A percentile compares a stretch with the other conserved stretches of the same genome.
These are phyloP conservation scores for Nematocida ironsii DNA, from an alignment of 371 early-diverging fungal species.

Conservation along the genomic window DNA sequence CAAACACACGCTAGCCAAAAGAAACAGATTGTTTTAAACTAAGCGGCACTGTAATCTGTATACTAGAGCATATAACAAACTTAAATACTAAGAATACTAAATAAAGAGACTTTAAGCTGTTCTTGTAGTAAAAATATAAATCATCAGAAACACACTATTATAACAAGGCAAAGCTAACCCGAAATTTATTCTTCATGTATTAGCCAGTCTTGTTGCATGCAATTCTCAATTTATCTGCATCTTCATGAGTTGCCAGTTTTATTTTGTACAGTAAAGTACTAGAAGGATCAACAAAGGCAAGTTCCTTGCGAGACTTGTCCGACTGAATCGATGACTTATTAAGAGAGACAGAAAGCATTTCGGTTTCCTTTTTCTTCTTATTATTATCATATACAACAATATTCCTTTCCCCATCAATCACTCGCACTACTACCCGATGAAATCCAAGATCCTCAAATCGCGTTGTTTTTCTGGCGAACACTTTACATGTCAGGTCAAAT, in stretches of 20 bases:
- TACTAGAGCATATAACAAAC: too few relatives aligned
- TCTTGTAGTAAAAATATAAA: too few relatives aligned
- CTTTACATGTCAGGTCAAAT: conserved; percentile 40
- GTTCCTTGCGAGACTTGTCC: conserved; percentile 14
- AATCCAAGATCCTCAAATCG: conserved; percentile 38
- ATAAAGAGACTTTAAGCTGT: too few relatives aligned
- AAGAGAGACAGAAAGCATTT: conserved; percentile 11
- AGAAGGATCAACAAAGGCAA: conserved; percentile 21
- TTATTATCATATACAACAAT: conserved; percentile 26
- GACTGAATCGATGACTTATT: conserved; percentile 13
- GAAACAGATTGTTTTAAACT: too few relatives aligned
- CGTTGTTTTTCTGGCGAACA: conserved; percentile 19
- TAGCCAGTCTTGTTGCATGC: conserved; percentile 3
- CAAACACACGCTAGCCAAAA: too few relatives aligned
- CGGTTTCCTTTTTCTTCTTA: conserved; percentile 7
- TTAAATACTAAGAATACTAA: too few relatives aligned
- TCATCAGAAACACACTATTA: too few relatives aligned
- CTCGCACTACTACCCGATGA: conserved; percentile 11
- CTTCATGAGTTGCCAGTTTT: conserved; percentile 21
- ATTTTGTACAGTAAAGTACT: conserved; percentile 35
- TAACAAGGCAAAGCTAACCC: too few relatives aligned
- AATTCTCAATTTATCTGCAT: conserved; percentile 4
- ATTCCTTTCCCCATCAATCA: conserved; percentile 12
- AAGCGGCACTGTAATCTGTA: too few relatives aligned
- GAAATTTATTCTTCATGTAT: too few relatives aligned